phyloP scores from a whole-genome alignment of 805 yeast species.

The Teunomyces barrocoloradensis region DNA sequence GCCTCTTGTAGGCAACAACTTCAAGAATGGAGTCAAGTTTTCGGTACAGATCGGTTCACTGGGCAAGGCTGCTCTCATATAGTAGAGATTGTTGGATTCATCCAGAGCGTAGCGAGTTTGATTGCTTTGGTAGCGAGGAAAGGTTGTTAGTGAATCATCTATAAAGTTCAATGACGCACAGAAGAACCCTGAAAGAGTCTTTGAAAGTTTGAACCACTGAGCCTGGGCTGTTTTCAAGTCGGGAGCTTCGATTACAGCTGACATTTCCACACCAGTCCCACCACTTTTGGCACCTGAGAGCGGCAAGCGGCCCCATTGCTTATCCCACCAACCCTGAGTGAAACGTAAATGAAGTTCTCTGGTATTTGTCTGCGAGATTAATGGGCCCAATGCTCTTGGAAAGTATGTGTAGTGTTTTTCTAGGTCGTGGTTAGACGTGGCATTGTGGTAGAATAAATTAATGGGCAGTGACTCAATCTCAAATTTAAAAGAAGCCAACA shows the following conservation, averaged over 20 bases:
- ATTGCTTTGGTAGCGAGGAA: conserved; percentile 29
- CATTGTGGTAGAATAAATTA: conserved; percentile 17
- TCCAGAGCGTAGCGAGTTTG: conserved; percentile 15
- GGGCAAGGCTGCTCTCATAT: conserved; percentile 84
- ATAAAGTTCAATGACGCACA: conserved; percentile 94
- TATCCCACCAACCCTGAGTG: conserved; percentile 94
- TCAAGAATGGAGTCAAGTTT: conserved; percentile 89
- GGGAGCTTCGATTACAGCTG: conserved; percentile 78
- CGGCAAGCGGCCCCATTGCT: conserved; percentile 87
- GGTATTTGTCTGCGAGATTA: conserved; percentile 62
- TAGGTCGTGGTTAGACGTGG: conserved; percentile 8
- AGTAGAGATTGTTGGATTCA: conserved; percentile 41
- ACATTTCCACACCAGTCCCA: conserved; percentile 92
- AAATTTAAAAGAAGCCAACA: conserved; percentile 72
- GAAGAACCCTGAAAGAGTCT: conserved; percentile 82
- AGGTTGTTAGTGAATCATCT: conserved; percentile 74
- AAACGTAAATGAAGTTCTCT: conserved; percentile 81
- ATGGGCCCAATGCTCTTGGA: conserved; percentile 79
- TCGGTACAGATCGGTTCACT: conserved; percentile 97
- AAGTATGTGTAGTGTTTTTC: conserved; percentile 59
- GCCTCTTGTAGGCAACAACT: conserved; percentile 88
- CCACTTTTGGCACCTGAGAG: conserved; percentile 70
- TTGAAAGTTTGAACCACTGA: conserved; percentile 71
- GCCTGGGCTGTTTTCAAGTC: conserved; percentile 51
- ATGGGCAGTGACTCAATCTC: conserved; percentile 52